Evolutionary conservation across 192 early-diverging fungal genomes (phyloP), one percentile per base, ranked within the genome.

Genomic region (Pecoramyces ruminantium): DNA sequence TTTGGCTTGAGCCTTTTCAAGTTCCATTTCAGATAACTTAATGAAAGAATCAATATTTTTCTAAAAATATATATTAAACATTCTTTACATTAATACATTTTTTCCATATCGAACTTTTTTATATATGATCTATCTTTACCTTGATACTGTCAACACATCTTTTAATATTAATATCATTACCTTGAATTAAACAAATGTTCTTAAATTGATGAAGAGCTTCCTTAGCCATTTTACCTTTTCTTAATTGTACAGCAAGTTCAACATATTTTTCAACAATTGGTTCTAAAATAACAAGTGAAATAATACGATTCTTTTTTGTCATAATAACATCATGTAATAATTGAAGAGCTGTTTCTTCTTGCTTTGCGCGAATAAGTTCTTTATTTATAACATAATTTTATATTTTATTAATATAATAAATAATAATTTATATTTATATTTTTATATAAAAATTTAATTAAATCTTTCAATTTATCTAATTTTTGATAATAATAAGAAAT

Each of bases 161-260:
- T 9, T 67, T 67, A n/a, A 67, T 67, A n/a, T 67, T 67, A n/a
- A 67, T 67, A 67, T 67, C 51, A 67, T 67, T 67, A 21, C 51
- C 51, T 67, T 67, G 51, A n/a, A 67, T 67, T 67, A 67, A 67
- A n/a, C 51, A 93, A 86, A 97, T 96, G 88, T 98, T 97, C 88
- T 97, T 98, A 89, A 96, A 98, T 88, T 98, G 95, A 82, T 94
- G 93, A 84, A 99, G 89, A 79, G 92, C 96, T 87, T 99, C 97
- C 87, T 96, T 96, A 58, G 94, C 94, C 78, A 92, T 87, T 90
- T 96, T 96, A 79, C 95, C 95, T 84, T 94, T 92, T 78, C 95
- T 89, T 38, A 95, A 88, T 83, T 92, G 86, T 18, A 98, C 96
- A 83, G 92, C 92, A 78, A 98, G 90, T 84, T 96, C 94, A 67